Conservation (phyloP, 306 rosid species). For the Dicorynia guianensis region DNA sequence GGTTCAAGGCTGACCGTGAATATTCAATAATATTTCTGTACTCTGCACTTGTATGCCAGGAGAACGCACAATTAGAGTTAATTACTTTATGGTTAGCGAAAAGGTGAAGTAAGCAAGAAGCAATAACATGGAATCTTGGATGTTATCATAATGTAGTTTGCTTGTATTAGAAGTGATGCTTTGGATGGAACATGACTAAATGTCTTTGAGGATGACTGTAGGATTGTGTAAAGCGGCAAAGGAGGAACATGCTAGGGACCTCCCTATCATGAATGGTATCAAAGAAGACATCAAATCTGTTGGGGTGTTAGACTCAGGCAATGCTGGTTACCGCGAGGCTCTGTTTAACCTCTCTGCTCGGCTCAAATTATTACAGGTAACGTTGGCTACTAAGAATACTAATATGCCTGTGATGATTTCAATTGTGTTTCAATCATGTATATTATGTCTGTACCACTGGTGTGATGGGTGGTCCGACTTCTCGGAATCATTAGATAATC, state of each 20-base stretch:
- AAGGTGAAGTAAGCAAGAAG: neutral
- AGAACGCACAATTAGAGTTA: neutral
- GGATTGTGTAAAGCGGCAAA: slow-evolving; percentile 79
- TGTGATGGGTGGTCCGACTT: too few species aligned
- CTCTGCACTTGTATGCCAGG: too few species aligned
- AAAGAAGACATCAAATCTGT: slow-evolving; percentile 84
- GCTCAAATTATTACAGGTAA: slow-evolving; percentile 71
- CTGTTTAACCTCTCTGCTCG: slow-evolving; percentile 61
- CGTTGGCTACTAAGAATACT: slow-evolving; percentile 10
- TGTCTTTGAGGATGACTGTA: slow-evolving; percentile 40
- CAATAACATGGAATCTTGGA: neutral
- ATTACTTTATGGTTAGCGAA: neutral
- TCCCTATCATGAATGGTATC: slow-evolving; percentile 94
- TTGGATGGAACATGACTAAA: neutral
- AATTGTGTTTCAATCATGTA: slow-evolving; percentile 3
- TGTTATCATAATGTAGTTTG: neutral
- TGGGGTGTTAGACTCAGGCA: slow-evolving; percentile 72
- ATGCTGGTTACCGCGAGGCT: slow-evolving; percentile 67
- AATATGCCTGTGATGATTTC: neutral
- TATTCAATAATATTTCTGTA: neutral
- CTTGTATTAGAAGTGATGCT: slow-evolving; percentile 52
- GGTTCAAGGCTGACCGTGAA: neutral
- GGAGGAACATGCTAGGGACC: slow-evolving; percentile 91
- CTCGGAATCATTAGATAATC: too few species aligned
- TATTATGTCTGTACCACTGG: too few species aligned